These are phyloP conservation scores for Wickerhamiella siamensis DNA, from an alignment of 805 yeast genomes.

Conservation along the genomic window DNA sequence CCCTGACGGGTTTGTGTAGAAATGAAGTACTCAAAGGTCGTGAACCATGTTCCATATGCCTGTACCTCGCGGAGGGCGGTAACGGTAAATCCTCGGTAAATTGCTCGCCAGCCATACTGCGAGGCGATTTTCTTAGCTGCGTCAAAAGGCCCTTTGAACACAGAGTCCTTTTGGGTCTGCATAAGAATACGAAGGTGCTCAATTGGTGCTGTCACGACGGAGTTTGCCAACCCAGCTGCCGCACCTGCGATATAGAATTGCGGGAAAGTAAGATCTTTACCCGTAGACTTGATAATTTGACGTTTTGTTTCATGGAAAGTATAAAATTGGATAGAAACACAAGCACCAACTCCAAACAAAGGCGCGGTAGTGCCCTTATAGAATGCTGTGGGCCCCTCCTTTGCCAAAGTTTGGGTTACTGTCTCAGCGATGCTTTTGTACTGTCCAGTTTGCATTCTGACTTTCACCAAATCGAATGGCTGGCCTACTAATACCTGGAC, in stretches of 20 bases:
- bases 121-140: slow-evolving; percentile 32
- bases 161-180: slow-evolving; percentile 33
- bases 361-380: slow-evolving; percentile 60
- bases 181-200: slow-evolving; percentile 51
- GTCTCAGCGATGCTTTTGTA: slow-evolving; percentile 38
- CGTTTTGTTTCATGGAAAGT: slow-evolving; percentile 60
- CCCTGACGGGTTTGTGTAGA: slow-evolving; percentile 13
- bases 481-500: slow-evolving; percentile 45
- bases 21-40: slow-evolving; percentile 46
- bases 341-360: slow-evolving; percentile 52
- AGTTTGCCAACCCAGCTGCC: slow-evolving; percentile 48
- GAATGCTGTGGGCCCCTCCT: slow-evolving; percentile 49
- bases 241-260: slow-evolving; percentile 53
- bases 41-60: slow-evolving; percentile 65
- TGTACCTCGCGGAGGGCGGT: slow-evolving; percentile 49
- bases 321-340: slow-evolving; percentile 56
- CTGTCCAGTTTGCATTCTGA: slow-evolving; percentile 57
- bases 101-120: slow-evolving; percentile 33
- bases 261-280: slow-evolving; percentile 29
- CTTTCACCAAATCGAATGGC: slow-evolving; percentile 59
- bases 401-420: slow-evolving; percentile 37
- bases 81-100: slow-evolving; percentile 41
- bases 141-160: slow-evolving; percentile 30
- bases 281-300: slow-evolving; percentile 26
- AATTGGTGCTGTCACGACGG: slow-evolving; percentile 49